A percentile compares a stretch with the other conserved stretches of the same genome.
These are phyloP conservation scores for Heliamphora exappendiculata DNA, from an alignment of 148 eudicot genomes.

Conservation along the genomic window DNA sequence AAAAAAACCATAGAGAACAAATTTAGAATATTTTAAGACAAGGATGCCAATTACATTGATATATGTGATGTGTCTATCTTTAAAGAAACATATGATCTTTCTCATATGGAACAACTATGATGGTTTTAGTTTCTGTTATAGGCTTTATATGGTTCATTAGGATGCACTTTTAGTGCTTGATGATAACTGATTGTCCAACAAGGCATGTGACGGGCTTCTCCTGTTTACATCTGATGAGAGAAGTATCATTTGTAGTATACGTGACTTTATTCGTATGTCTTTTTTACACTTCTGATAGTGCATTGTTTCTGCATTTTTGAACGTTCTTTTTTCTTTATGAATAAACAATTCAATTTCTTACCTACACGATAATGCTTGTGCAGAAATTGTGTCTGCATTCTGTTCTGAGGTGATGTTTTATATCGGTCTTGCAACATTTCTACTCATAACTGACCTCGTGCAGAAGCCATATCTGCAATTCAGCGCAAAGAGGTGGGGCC, in stretches of 20 bases:
- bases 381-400: conserved; percentile 56
- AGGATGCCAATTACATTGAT: not conserved
- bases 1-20: not conserved
- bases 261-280: not conserved
- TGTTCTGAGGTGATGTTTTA: conserved; percentile 61
- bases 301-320: not conserved
- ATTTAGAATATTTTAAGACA: not conserved
- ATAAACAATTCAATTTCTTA: not conserved
- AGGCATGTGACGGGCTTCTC: not conserved
- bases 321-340: not conserved
- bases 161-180: not conserved
- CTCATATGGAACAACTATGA: not conserved
- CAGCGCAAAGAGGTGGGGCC: conserved; percentile 63
- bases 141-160: not conserved
- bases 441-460: conserved; percentile 50
- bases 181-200: not conserved
- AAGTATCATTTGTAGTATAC: not conserved
- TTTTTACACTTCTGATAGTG: not conserved
- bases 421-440: conserved; percentile 52
- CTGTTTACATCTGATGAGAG: not conserved
- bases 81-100: not conserved
- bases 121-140: not conserved
- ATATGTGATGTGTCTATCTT: not conserved
- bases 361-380: conserved; percentile 16
- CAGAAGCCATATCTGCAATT: conserved; percentile 71